Evolutionary conservation across 106 monocot species (phyloP).

Genomic region (Allium sativum): DNA sequence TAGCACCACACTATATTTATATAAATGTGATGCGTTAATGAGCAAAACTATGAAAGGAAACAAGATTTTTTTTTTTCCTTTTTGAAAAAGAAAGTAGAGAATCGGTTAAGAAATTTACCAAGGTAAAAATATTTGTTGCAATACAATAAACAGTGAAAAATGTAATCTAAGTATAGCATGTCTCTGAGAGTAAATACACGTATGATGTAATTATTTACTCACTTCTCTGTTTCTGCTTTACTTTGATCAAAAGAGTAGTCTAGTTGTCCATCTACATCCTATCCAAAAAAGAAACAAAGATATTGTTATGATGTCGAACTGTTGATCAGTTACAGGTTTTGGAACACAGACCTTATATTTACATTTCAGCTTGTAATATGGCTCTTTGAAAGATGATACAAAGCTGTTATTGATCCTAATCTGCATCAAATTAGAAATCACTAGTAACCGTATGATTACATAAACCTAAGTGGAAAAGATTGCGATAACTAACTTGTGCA

Average conservation of each 20-base stretch:
- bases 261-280: slow-evolving; percentile 41
- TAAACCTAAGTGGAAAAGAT: background rate
- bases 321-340: background rate
- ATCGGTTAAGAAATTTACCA: too few relatives aligned
- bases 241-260: slow-evolving; percentile 34
- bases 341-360: slow-evolving; percentile 62
- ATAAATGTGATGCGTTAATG: background rate
- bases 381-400: slow-evolving; percentile 91
- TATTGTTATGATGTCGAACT: background rate
- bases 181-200: background rate
- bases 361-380: slow-evolving; percentile 97
- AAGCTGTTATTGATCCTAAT: slow-evolving; percentile 98
- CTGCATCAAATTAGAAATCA: slow-evolving; percentile 24
- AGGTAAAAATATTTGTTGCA: background rate
- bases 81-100: background rate
- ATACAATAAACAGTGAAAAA: background rate
- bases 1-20: too few relatives aligned
- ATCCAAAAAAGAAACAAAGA: slow-evolving; percentile 23
- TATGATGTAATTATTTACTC: slow-evolving; percentile 16
- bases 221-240: slow-evolving; percentile 77
- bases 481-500: slow-evolving; percentile 56
- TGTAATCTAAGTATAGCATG: background rate
- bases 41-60: background rate
- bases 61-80: background rate
- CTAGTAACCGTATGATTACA: background rate